Evolutionary conservation across 805 yeast species (phyloP), one percentile per base, ranked within the genome.

Genomic region (Debaryomyces tyrocola): DNA sequence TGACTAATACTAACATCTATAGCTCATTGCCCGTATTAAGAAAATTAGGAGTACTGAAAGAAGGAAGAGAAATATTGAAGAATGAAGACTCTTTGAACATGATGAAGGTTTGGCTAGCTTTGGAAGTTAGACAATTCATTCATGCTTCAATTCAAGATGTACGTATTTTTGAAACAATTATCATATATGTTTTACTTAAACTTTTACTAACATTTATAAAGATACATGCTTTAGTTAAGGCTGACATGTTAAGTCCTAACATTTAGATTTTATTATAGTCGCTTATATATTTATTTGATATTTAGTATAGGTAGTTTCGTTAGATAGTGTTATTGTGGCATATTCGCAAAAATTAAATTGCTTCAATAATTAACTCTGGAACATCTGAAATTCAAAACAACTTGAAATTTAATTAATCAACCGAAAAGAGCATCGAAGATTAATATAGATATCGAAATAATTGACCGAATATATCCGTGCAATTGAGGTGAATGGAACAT

Each of bases 51-150:
- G 74, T 83, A 41, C 73, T 67, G 69, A 79, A 80, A 54, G 92
- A 87, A 51, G 85, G 87, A 4, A 71, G 80, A 53, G 74, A 81
- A 49, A 69, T 85, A 17, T 63, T 82, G 44, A 69, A 73, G 52
- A 77, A 77, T 61, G 78, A 77, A 37, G 83, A 84, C 52, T 77
- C 83, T n/a, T 51, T 87, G 24, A 83, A 87, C 18, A 88, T 92
- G 96, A 68, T 88, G 47, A 87, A 88, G 62, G 90, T 92, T 10
- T 92, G 97, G 97, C 58, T 89, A 43, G 91, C 95, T 0, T 70
- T 92, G 33, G 98, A 92, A 67, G 86, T 88, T 4, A 79, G 97
- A 59, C 94, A 87, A 63, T 83, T 91, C 57, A 83, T 92, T 63
- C 83, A 77, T 53, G 88, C 95, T 17, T 85, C 96, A 2, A 79